Base-by-base conservation (phyloP, 2,329 filamentous ascomycete species). In the Colletotrichum sp. region DNA sequence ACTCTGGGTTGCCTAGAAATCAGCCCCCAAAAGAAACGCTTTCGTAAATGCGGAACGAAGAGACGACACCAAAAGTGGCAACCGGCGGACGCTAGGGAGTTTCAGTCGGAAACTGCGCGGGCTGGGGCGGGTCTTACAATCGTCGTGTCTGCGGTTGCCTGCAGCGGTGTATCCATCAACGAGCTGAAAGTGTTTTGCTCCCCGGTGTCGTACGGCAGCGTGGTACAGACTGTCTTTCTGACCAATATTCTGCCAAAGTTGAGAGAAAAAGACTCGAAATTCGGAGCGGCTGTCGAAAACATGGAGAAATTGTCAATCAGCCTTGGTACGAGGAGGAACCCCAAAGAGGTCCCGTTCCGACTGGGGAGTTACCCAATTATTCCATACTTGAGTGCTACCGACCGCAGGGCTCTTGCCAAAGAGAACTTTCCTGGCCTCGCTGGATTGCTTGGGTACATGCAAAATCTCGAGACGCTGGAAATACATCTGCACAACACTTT, bases 361-460 rank as follows among this genome's bases (percentile, higher is more conserved):
- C 10, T 8, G 10, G 44, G 6, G 0, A 52, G 6, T 8, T 52
- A 52, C n/a, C 44, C 44, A 13, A 0, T 12, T 0, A 13, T 52
- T 24, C 44, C 44, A 52, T 52, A 52, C n/a, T 52, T 52, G 44
- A 52, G n/a, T 52, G 44, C 44, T 21, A 52, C n/a, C 12, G n/a
- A 52, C 6, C 44, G 10, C 44, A 1, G 26, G 55, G 21, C 26
- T 18, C 6, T 59, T 59, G 55, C 55, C 55, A 28, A 59, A 28
- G 55, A 59, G 1, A 59, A 59, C 16, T 59, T 59, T 18, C 26
- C 26, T 12, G 55, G 55, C 8, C 55, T 59, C 13, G 55, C 55
- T 28, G 55, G 55, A 16, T 16, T 59, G 8, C 55, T 59, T 24
- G 13, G 8, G 3, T 28, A 59, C 24, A 59, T 59, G 55, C 1